These are phyloP conservation scores for Neoboletus magnificus DNA, from an alignment of 768 basidiomycete species.

Conservation along the genomic window DNA sequence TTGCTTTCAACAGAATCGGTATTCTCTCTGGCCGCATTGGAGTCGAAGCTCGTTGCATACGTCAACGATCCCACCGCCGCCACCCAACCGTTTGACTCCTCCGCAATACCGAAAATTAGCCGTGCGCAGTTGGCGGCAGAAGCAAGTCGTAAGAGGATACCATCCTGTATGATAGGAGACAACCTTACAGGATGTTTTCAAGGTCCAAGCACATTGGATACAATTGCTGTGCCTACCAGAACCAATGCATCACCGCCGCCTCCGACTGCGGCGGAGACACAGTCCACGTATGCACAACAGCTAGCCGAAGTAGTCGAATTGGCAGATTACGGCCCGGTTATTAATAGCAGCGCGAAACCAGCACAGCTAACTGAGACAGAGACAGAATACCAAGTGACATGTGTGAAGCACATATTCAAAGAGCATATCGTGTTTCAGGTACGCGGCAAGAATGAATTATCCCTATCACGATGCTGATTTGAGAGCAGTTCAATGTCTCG, in stretches of 20 bases:
- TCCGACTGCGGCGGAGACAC: slow-evolving; percentile 82
- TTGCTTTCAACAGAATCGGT: slow-evolving; percentile 70
- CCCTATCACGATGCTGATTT: slow-evolving; percentile 5
- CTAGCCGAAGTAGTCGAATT: slow-evolving; percentile 86
- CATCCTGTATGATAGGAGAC: slow-evolving; percentile 6
- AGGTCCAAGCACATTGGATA: slow-evolving; percentile 87
- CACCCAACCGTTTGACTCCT: slow-evolving; percentile 75
- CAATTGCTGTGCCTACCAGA: slow-evolving; percentile 70
- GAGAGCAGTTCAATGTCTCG: slow-evolving; percentile 85
- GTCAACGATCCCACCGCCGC: slow-evolving; percentile 77
- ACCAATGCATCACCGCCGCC: slow-evolving; percentile 60
- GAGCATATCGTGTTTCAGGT: slow-evolving; percentile 98
- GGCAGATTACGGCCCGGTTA: slow-evolving; percentile 75
- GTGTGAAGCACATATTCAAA: slow-evolving; percentile 95
- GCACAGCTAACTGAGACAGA: slow-evolving; percentile 90
- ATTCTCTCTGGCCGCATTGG: slow-evolving; percentile 85
- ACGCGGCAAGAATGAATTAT: slow-evolving; percentile 18
- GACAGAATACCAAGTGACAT: slow-evolving; percentile 96
- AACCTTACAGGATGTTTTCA: slow-evolving; percentile 6
- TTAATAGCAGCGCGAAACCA: slow-evolving; percentile 81
- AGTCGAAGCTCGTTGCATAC: slow-evolving; percentile 90
- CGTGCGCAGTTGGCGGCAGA: slow-evolving; percentile 89
- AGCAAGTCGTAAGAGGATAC: slow-evolving; percentile 62
- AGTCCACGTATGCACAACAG: slow-evolving; percentile 84
- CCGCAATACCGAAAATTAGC: slow-evolving; percentile 90